phyloP scores from a whole-genome alignment of 352 stramenopile genomes.

The Globisporangium abappressorium region DNA sequence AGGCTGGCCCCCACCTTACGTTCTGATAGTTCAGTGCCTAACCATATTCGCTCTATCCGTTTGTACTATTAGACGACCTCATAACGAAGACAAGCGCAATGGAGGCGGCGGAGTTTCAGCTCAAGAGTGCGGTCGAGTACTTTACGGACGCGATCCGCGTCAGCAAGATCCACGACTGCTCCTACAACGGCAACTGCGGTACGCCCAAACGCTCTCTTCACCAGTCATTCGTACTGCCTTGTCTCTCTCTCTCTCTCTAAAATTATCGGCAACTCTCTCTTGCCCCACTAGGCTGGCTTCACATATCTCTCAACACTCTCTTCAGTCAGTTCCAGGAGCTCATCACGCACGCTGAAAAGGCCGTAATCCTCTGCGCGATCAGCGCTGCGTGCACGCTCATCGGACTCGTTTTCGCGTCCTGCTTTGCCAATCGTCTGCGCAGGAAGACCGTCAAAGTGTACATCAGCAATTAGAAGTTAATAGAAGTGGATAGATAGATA shows the following conservation, averaged over 20 bases:
- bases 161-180: slow-evolving; percentile 59
- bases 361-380: slow-evolving; percentile 27
- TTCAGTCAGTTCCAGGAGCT: slow-evolving; percentile 48
- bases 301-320: slow-evolving; percentile 35
- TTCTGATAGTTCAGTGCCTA: not conserved
- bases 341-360: slow-evolving; percentile 34
- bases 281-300: slow-evolving; percentile 40
- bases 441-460: slow-evolving; percentile 63
- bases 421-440: slow-evolving; percentile 46
- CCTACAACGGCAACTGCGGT: slow-evolving; percentile 59
- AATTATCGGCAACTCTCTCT: not conserved
- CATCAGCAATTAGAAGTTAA: slow-evolving; percentile 18
- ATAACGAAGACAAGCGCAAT: slow-evolving; percentile 40
- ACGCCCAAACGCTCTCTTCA: slow-evolving; percentile 9
- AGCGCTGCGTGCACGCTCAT: slow-evolving; percentile 29
- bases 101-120: slow-evolving; percentile 50
- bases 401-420: slow-evolving; percentile 29
- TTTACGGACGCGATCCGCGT: slow-evolving; percentile 46
- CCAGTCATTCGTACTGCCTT: not conserved
- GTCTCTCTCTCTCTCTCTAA: not conserved
- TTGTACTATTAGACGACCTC: slow-evolving; percentile 25
- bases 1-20: not conserved
- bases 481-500: not conserved
- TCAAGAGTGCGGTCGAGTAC: slow-evolving; percentile 60
- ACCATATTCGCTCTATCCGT: not conserved